Evolutionary conservation across 1,139 yeast genomes (phyloP).

Genomic region (Yamadazyma blattariae): DNA sequence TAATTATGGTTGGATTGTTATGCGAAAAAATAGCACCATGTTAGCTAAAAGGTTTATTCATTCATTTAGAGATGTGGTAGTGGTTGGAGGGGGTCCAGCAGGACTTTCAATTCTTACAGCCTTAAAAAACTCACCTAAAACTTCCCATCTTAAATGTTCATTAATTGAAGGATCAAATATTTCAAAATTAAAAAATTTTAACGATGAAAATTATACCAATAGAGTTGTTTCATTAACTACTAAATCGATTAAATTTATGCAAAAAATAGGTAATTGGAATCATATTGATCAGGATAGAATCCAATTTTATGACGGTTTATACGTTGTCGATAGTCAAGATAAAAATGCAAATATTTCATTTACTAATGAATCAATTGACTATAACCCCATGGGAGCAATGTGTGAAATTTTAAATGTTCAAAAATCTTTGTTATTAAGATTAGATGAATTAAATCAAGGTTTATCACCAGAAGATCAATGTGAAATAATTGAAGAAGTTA

Average conservation of each 20-base stretch:
- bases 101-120: conserved; percentile 88
- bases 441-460: conserved; percentile 46
- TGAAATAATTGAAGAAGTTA: conserved; percentile 57
- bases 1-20: too few relatives aligned
- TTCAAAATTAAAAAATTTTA: conserved; percentile 50
- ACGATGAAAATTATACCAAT: conserved; percentile 59
- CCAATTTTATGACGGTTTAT: conserved; percentile 75
- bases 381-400: conserved; percentile 67
- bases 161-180: conserved; percentile 73
- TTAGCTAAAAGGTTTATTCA: conserved; percentile 7
- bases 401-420: conserved; percentile 85
- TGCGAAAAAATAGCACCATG: conserved; percentile 5
- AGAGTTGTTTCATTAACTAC: conserved; percentile 88
- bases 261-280: conserved; percentile 69
- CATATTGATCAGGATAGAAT: conserved; percentile 66
- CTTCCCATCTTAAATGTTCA: conserved; percentile 59
- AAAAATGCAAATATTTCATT: conserved; percentile 64
- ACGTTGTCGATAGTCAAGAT: conserved; percentile 80
- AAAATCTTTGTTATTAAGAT: conserved; percentile 55
- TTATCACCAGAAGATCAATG: conserved; percentile 30
- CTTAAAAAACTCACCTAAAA: conserved; percentile 59
- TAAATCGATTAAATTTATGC: conserved; percentile 63
- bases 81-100: conserved; percentile 98
- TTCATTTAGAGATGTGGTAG: conserved; percentile 61
- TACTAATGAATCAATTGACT: conserved; percentile 51